Evolutionary conservation across 208 protist genomes (phyloP).

Genomic region (Acanthamoeba royreba): DNA sequence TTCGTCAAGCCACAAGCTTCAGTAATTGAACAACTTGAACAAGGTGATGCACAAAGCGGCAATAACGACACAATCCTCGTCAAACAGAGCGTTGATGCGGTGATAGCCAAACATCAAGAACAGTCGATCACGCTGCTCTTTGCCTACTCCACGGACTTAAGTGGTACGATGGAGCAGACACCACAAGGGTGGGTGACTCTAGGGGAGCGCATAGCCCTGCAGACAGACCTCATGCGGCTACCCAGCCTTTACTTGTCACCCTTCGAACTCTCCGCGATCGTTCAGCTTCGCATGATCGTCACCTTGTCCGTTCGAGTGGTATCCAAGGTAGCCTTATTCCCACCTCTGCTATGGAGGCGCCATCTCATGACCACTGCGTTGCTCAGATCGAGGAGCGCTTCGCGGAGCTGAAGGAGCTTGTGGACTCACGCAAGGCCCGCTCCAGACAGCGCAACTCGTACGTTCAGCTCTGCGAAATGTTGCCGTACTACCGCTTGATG

Average conservation of each 20-base stretch:
- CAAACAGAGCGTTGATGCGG: too few relatives aligned
- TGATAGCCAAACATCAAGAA: too few relatives aligned
- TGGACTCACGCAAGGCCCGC: conserved; percentile 6
- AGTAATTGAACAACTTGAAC: neutral
- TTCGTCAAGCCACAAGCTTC: neutral
- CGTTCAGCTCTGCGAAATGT: neutral
- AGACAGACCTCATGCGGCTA: neutral
- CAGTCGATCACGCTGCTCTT: too few relatives aligned
- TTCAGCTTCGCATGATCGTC: neutral
- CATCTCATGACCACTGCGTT: neutral
- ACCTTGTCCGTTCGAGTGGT: neutral
- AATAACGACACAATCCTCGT: neutral
- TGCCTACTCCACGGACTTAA: too few relatives aligned
- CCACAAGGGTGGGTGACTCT: neutral
- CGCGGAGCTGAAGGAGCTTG: neutral
- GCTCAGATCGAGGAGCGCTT: neutral
- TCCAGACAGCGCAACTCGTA: neutral
- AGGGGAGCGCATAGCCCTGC: neutral
- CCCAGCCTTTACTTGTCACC: neutral
- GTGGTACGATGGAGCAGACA: too few relatives aligned
- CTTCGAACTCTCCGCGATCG: neutral
- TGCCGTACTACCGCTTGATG: neutral
- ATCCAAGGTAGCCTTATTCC: neutral
- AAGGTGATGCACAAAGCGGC: neutral
- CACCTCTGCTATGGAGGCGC: neutral